Percentiles rank a stretch among this genome's conserved stretches.
Conservation (phyloP, 2,329 filamentous ascomycete genomes). For the Penicillium sp. region DNA sequence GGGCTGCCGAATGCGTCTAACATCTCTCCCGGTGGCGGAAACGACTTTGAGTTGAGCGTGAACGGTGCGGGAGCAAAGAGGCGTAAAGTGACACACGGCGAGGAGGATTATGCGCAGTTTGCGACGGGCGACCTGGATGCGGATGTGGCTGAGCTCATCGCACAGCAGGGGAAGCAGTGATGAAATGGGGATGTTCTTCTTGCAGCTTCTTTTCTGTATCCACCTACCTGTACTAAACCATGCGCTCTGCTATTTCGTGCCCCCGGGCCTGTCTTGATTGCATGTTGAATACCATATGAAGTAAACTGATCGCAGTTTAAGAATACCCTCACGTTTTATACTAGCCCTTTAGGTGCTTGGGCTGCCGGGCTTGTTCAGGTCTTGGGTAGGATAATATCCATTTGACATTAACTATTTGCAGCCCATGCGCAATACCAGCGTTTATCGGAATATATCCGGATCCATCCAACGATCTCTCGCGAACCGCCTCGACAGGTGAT, state of each 20-base stretch:
- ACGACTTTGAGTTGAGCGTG: constrained; percentile 24
- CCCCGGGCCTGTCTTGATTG: too few relatives aligned
- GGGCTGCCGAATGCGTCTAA: constrained; percentile 21
- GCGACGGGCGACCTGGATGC: constrained; percentile 58
- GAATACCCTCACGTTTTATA: too few relatives aligned
- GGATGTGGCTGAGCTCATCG: constrained; percentile 59
- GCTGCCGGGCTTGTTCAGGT: too few relatives aligned
- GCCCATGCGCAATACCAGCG: constrained; percentile 2
- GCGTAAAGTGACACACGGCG: constrained; percentile 48
- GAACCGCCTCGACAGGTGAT: constrained; percentile 23
- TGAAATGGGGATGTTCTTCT: neutral
- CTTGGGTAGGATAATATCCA: too few relatives aligned
- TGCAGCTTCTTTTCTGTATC: neutral
- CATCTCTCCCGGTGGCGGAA: constrained; percentile 19
- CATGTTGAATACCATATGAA: too few relatives aligned
- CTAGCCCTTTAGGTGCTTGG: too few relatives aligned
- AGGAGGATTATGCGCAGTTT: constrained; percentile 47
- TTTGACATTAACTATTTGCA: constrained; percentile 21
- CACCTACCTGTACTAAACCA: neutral
- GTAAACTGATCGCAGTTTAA: too few relatives aligned
- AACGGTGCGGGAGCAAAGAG: constrained; percentile 44
- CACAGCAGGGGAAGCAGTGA: constrained; percentile 41
- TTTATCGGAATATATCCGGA: constrained; percentile 37
- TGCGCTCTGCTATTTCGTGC: too few relatives aligned
- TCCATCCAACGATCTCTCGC: constrained; percentile 34